Evolutionary conservation across 768 basidiomycete species (phyloP).

Genomic region (Gymnopilus junonius): DNA sequence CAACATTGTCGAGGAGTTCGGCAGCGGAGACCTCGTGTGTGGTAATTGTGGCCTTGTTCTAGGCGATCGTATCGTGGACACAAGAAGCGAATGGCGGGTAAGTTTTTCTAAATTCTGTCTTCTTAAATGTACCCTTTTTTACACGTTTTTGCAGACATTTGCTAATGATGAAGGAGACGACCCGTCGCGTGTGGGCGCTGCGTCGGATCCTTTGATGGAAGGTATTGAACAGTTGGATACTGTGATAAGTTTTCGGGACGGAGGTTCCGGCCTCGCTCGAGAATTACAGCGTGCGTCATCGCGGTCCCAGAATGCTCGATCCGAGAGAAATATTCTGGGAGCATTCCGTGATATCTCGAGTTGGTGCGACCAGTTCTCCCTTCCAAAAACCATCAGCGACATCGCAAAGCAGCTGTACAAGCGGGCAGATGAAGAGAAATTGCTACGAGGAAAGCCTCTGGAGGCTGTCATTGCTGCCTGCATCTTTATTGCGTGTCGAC

Average conservation of each 20-base stretch:
- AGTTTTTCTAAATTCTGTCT: slow-evolving; percentile 38
- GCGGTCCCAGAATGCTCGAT: slow-evolving; percentile 75
- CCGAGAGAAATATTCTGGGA: slow-evolving; percentile 83
- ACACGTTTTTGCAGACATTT: slow-evolving; percentile 71
- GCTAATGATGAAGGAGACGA: slow-evolving; percentile 99
- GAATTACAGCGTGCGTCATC: slow-evolving; percentile 93
- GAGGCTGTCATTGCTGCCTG: slow-evolving; percentile 96
- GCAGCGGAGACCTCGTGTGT: slow-evolving; percentile 96
- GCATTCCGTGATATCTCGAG: slow-evolving; percentile 91
- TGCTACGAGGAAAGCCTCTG: slow-evolving; percentile 87
- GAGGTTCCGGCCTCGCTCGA: slow-evolving; percentile 89
- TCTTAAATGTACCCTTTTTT: slow-evolving; percentile 20
- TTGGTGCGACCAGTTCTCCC: slow-evolving; percentile 95
- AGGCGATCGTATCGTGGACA: slow-evolving; percentile 96
- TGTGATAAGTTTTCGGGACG: slow-evolving; percentile 93
- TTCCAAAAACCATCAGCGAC: slow-evolving; percentile 93
- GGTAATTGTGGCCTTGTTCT: slow-evolving; percentile 92
- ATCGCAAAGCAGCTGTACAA: slow-evolving; percentile 98
- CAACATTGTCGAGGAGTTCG: slow-evolving; percentile 96
- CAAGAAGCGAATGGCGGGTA: slow-evolving; percentile 97
- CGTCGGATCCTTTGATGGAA: slow-evolving; percentile 90
- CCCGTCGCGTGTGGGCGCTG: slow-evolving; percentile 99
- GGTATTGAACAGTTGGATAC: slow-evolving; percentile 96
- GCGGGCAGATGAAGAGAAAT: slow-evolving; percentile 94
- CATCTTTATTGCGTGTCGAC: slow-evolving; percentile 96